Base-by-base conservation (phyloP, 805 yeast species). In the Metschnikowia continentalis region DNA sequence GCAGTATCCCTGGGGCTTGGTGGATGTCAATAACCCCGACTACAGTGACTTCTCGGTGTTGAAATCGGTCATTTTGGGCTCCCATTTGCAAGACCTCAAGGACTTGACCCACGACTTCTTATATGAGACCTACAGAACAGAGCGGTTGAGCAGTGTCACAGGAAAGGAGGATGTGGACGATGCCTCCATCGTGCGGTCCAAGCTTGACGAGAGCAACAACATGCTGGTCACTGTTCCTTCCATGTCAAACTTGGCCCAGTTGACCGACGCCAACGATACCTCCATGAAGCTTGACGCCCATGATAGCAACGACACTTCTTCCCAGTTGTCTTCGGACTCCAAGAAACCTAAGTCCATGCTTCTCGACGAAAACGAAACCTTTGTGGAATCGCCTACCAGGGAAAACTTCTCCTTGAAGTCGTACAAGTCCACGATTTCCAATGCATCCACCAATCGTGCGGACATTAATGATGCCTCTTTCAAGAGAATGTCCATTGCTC, bases 81-180 rank as follows among this genome's bases (percentile, higher is more conserved):
- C 91, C n/a, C 96, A 89, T 64, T 72, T 88, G 57, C 86, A 83
- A 64, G 94, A 87, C 61, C 80, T 87, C 62, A 86, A 87, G 69
- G 95, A 88, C 61, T 74, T 86, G 52, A 88, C 95, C 30, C 90
- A 86, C 60, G 88, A 83, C 59, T 75, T 82, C 67, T 69, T 87
- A 49, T 87, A 87, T 67, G 95, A 87, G 63, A 82, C 84, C 51
- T 87, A 86, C 65, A 80, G 96, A 70, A 84, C 94, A 19, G 91
- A 86, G 63, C 78, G 86, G 60, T 74, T 88, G 59, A 81, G 88
- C 50, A 72, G 74, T 55, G 86, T 81, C 48, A 71, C 83, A 3
- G 83, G 80, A 42, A 60, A 65, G 20, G 58, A 57, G 14, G 63
- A 58, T 22, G 71, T 65, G 38, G 67, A 67, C 36, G 54, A 46